Evolutionary conservation across 495 filamentous ascomycete species (phyloP), one percentile per base, ranked within the genome.

Genomic region (Hypoxylon lienhwacheense): DNA sequence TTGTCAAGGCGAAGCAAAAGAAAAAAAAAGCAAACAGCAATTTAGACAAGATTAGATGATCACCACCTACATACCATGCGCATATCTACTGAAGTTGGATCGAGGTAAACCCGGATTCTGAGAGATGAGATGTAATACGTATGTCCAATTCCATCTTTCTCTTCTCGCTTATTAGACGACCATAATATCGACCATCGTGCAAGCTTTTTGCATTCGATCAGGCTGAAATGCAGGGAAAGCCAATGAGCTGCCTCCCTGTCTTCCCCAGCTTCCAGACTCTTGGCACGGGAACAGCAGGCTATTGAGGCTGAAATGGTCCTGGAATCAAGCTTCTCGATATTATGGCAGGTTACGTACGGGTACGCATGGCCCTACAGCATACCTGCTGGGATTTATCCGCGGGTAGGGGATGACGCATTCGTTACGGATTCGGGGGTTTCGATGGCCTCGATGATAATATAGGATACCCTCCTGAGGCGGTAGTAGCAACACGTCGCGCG

Each of bases 271-370:
- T 61, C 52, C 47, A 53, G 52, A 53, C 37, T 53, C 58, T 61
- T 61, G 58, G 58, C 58, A 52, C 24, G 17, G 47, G 47, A 48
- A 14, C 42, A 61, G 41, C 48, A n/a, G n/a, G n/a, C n/a, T n/a
- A 61, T 61, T 61, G 58, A 61, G 52, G 58, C 58, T 61, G 58
- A 53, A 53, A 43, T 61, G 52, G 36, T 32, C 47, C 24, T 53
- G 29, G n/a, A 42, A 47, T 43, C 51, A 55, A 52, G 44, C 52
- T 52, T 52, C 34, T 10, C n/a, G n/a, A n/a, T n/a, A n/a, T n/a
- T n/a, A n/a, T n/a, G n/a, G 8, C 25, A 41, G 17, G n/a, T n/a
- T 33, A 45, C n/a, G 31, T 43, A 32, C 16, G 48, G 31, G 39
- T 55, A 39, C 17, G 21, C n/a, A n/a, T n/a, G n/a, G n/a, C 26